Evolutionary conservation across 352 stramenopile species (phyloP).

Genomic region (Pythium folliculosum): DNA sequence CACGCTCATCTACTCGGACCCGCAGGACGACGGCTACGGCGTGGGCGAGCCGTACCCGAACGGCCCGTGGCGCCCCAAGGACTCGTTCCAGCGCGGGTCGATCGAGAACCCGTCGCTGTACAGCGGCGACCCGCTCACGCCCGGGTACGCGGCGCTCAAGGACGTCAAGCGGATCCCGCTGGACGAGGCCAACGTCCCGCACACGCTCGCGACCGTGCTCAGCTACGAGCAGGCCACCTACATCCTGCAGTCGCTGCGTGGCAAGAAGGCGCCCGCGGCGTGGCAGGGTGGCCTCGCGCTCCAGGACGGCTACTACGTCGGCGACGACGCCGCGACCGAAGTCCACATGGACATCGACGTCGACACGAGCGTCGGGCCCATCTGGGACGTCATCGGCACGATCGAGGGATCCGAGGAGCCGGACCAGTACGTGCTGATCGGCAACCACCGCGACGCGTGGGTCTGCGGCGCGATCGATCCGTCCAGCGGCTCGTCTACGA

Average conservation of each 20-base stretch:
- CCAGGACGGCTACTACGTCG: conserved; percentile 66
- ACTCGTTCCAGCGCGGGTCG: conserved; percentile 85
- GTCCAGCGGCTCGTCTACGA: conserved; percentile 69
- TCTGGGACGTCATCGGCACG: conserved; percentile 88
- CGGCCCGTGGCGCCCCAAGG: conserved; percentile 74
- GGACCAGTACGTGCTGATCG: conserved; percentile 77
- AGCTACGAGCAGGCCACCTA: conserved; percentile 81
- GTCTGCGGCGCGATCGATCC: conserved; percentile 87
- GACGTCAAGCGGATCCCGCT: conserved; percentile 34
- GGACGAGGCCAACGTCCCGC: conserved; percentile 62
- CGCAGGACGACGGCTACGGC: conserved; percentile 77
- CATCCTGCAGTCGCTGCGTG: conserved; percentile 68
- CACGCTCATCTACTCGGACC: conserved; percentile 90
- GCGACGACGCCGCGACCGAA: conserved; percentile 58
- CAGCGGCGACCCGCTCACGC: conserved; percentile 65
- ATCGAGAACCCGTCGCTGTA: conserved; percentile 82
- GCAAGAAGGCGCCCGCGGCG: conserved; percentile 43
- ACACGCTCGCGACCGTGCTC: conserved; percentile 67
- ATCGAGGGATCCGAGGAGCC: conserved; percentile 61
- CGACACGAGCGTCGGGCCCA: conserved; percentile 70
- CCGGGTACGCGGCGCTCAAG: conserved; percentile 33
- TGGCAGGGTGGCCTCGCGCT: conserved; percentile 74
- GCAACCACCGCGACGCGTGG: conserved; percentile 92
- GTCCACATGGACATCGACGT: conserved; percentile 66
- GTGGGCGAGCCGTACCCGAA: conserved; percentile 72